Evolutionary conservation across 176 grass and related monocot species (phyloP).

Genomic region (Oropetium thomaeum): DNA sequence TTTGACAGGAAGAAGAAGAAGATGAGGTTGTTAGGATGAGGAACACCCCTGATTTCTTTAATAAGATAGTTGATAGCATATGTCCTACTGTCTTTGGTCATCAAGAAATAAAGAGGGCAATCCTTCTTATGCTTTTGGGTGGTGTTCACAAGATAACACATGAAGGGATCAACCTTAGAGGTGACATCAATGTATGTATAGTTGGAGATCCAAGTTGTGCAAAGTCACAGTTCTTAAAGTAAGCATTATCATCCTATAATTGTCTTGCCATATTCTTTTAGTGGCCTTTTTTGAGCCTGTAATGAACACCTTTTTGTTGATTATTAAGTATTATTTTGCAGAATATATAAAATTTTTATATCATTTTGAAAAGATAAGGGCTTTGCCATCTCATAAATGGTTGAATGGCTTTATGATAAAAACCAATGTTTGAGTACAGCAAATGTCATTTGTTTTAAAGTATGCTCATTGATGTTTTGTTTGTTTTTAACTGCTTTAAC

Average conservation of each 20-base stretch:
- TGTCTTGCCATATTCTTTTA: not conserved
- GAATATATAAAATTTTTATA: not conserved
- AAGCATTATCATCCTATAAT: constrained; percentile 43
- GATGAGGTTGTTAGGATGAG: constrained; percentile 86
- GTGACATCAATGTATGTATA: constrained; percentile 98
- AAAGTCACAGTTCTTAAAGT: constrained; percentile 98
- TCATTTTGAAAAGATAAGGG: not conserved
- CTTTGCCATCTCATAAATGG: not conserved
- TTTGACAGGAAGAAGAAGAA: constrained; percentile 84
- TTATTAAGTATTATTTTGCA: not conserved
- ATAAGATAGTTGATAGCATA: constrained; percentile 97
- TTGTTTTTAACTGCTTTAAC: not conserved
- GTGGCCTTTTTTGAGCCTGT: not conserved
- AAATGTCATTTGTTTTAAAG: not conserved
- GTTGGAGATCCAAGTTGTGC: constrained; percentile 99
- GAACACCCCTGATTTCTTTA: constrained; percentile 92
- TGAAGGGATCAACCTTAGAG: constrained; percentile 98
- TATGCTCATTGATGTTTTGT: not conserved
- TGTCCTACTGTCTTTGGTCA: constrained; percentile 93
- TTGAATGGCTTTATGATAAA: not conserved
- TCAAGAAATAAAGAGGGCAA: constrained; percentile 95
- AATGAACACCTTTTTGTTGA: not conserved
- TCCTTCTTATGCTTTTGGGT: constrained; percentile 92
- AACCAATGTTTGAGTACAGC: not conserved
- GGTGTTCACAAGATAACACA: constrained; percentile 97